phyloP scores from a whole-genome alignment of 1,284 basidiomycete species.

The Ustilago bromivora region DNA sequence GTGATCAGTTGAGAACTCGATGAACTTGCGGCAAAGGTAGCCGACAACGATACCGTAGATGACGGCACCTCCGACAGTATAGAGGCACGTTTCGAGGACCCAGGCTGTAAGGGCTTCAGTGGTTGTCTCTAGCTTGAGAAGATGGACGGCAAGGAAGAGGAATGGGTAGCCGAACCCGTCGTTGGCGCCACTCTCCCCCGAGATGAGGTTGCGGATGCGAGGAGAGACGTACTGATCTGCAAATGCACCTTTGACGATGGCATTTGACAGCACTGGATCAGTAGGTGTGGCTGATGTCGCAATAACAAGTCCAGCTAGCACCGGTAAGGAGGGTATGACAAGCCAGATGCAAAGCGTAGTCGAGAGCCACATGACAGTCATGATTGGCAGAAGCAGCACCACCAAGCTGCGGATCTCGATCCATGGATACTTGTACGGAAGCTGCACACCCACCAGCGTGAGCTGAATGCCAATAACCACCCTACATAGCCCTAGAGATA shows the following conservation, averaged over 20 bases:
- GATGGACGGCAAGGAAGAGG: conserved; percentile 57
- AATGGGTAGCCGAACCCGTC: conserved; percentile 63
- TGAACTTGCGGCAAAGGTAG: conserved; percentile 42
- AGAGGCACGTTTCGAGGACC: conserved; percentile 53
- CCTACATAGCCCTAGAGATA: conserved; percentile 52
- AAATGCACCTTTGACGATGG: conserved; percentile 63
- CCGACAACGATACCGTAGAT: conserved; percentile 56
- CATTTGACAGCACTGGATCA: conserved; percentile 60
- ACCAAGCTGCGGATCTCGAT: conserved; percentile 48
- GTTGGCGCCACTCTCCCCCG: conserved; percentile 63
- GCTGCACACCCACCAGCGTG: conserved; percentile 58
- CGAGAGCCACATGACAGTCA: conserved; percentile 60
- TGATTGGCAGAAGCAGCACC: conserved; percentile 55
- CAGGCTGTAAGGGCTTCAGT: conserved; percentile 45
- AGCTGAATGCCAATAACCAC: conserved; percentile 62
- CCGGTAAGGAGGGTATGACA: conserved; percentile 48
- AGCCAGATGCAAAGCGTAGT: conserved; percentile 53
- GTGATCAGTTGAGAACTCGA: conserved; percentile 55
- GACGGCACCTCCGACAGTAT: conserved; percentile 46
- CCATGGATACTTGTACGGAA: conserved; percentile 59
- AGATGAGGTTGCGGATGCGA: conserved; percentile 60
- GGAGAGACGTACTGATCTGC: conserved; percentile 63
- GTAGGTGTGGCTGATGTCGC: conserved; percentile 57
- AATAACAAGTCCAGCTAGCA: conserved; percentile 55
- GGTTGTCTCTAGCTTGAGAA: conserved; percentile 47